Evolutionary conservation across 2,329 filamentous ascomycete genomes (phyloP), one percentile per base, ranked within the genome.

Genomic region (Coniochaeta sp.): DNA sequence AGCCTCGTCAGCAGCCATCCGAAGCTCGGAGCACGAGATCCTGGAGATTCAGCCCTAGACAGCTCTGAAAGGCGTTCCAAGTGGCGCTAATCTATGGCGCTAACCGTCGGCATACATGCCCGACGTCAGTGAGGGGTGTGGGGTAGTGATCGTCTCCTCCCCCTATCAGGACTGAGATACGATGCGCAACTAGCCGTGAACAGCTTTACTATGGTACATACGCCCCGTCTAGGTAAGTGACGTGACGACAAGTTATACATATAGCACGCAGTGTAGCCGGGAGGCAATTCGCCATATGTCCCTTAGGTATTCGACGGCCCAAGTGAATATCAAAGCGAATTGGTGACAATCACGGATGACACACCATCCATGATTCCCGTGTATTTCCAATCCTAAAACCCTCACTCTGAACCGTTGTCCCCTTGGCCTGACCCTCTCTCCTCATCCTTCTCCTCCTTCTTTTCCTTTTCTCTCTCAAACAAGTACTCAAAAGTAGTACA

Each of bases 81-180:
- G 52, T 34, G 52, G 22, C 52, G 52, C n/a, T n/a, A n/a, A n/a
- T n/a, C n/a, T n/a, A n/a, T 34, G 52, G 22, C 52, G 52, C 54
- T 57, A 57, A 38, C 34, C 54, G 34, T 57, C 54, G 54, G 31
- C 34, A 31, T 34, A 4, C 14, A 36, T 57, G 28, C 54, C 54
- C 54, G 54, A 57, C 54, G 54, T 57, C 54, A 57, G 54, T 38
- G 54, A 57, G 34, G 54, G 28, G 54, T 57, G 54, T 34, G 54
- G 54, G 54, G 54, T 57, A 34, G 9, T 16, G 54, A 38, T 24
- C 54, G 47, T 52, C 24, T 24, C n/a, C 7, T 40, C 14, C 4
- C 47, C 43, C 47, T 52, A 52, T 52, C 47, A 52, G 26, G n/a
- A 31, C 38, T 19, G 43, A 47, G 19, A 47, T 47, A 44, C 6